Evolutionary conservation across 2,329 filamentous ascomycete species (phyloP).

Genomic region (Pseudopyricularia javanii): DNA sequence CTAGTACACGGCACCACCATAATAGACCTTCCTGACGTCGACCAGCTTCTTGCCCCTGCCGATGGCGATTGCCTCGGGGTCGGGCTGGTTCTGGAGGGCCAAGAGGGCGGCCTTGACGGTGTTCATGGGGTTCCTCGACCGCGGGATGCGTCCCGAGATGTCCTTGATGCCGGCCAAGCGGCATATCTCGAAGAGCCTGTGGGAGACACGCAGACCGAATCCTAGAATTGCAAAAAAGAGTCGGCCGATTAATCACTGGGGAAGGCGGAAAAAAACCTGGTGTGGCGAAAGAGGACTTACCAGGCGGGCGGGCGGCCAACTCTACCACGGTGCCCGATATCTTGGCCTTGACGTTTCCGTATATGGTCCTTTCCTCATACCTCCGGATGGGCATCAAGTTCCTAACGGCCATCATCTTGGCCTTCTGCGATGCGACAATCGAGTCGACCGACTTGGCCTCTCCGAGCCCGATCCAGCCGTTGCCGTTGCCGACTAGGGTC

Average conservation of each 20-base stretch:
- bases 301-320: constrained; percentile 73
- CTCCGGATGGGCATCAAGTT: constrained; percentile 88
- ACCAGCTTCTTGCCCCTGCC: constrained; percentile 91
- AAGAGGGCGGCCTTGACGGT: constrained; percentile 83
- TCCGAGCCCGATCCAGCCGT: constrained; percentile 78
- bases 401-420: constrained; percentile 68
- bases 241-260: background rate
- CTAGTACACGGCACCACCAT: constrained; percentile 62
- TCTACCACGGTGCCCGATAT: constrained; percentile 78
- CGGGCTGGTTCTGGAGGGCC: constrained; percentile 68
- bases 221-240: constrained; percentile 37
- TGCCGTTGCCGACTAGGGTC: constrained; percentile 73
- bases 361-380: constrained; percentile 89
- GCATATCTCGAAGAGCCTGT: constrained; percentile 90
- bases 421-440: constrained; percentile 55
- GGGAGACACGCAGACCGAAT: constrained; percentile 84
- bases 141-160: constrained; percentile 68
- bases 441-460: constrained; percentile 77
- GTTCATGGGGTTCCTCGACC: constrained; percentile 94
- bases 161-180: constrained; percentile 78
- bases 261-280: background rate
- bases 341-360: constrained; percentile 71
- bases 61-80: constrained; percentile 82
- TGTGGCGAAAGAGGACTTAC: constrained; percentile 38
- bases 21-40: constrained; percentile 94